Base-by-base conservation (phyloP, 2,329 filamentous ascomycete genomes). In the Talaromyces sp. region DNA sequence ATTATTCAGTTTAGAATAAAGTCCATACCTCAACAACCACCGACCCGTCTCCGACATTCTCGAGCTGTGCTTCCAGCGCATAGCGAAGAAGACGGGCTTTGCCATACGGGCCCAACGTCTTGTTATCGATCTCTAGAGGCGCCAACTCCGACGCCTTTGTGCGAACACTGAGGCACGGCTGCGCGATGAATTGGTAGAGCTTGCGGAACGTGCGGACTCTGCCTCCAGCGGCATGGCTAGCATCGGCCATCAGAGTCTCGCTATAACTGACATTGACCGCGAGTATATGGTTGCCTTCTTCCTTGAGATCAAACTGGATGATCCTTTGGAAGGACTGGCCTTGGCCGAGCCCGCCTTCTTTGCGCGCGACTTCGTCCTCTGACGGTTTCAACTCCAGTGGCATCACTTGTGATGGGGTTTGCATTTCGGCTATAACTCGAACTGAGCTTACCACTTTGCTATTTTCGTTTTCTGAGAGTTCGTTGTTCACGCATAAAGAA, bases 401-500 rank as follows among this genome's bases (percentile, higher is more conserved):
- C 2, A 92, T 82, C 34, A 87, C 87, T 60, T 89, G 86, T 3
- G 89, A 87, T 0, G 95, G 94, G 0, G 93, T 96, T 79, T 98
- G 96, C 89, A 99, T 96, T 77, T 97, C 93, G 0, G 93, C 95
- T 61, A 90, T 86, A 69, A 98, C 91, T 60, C 87, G 85, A 58
- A 97, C 89, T 61, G 90, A 90, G 65, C 87, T 89, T 47, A 96
- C 87, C 53, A 78, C 78, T 63, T 78, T 76, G 3, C 74, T 71
- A 5, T 72, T 70, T 8, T 76, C 72, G 30, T 74, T 70, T 7
- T 75, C 66, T 23, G 74, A 68, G 1, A 87, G 76, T 71, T 98
- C 94, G 73, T 97, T 94, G 80, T 96, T 97, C n/a, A 91, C 93
- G 78, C 93, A 96, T 27, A 98, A 83, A 1, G 94, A 96, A 77